These are phyloP conservation scores for Diutina catenulata DNA, from an alignment of 1,139 yeast species.

Conservation along the genomic window DNA sequence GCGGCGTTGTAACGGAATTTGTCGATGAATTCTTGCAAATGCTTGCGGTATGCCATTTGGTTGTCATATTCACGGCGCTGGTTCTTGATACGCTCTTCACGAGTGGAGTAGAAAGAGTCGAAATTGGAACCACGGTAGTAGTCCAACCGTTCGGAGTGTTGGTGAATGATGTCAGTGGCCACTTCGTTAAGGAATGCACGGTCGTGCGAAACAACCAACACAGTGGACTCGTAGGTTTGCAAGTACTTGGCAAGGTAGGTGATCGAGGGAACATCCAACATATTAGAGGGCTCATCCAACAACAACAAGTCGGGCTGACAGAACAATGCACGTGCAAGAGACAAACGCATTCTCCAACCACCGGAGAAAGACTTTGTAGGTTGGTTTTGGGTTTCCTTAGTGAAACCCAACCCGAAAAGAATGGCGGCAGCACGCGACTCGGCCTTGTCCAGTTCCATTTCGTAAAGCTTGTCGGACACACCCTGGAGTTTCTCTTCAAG, in stretches of 20 bases:
- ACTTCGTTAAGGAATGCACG: constrained; percentile 94
- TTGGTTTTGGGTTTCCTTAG: constrained; percentile 68
- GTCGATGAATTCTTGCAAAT: constrained; percentile 88
- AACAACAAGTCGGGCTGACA: constrained; percentile 90
- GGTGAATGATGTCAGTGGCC: constrained; percentile 95
- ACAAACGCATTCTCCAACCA: constrained; percentile 99
- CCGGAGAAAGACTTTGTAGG: constrained; percentile 93
- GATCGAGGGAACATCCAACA: constrained; percentile 99
- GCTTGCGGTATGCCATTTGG: constrained; percentile 93
- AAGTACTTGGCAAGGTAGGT: constrained; percentile 84
- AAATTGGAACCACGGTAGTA: constrained; percentile 92
- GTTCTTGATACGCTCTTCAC: constrained; percentile 90
- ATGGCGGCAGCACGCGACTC: constrained; percentile 97
- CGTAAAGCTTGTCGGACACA: constrained; percentile 68
- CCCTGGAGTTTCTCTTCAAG: constrained; percentile 68
- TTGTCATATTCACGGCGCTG: constrained; percentile 92
- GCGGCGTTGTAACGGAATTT: constrained; percentile 97
- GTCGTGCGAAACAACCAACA: constrained; percentile 93
- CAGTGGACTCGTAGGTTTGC: constrained; percentile 84
- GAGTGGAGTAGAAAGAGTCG: constrained; percentile 83
- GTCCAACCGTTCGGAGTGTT: constrained; percentile 92
- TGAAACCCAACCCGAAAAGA: constrained; percentile 83
- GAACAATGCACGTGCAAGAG: constrained; percentile 95
- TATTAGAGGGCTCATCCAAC: constrained; percentile 97
- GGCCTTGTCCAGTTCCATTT: constrained; percentile 95